Conservation (phyloP, 2,329 filamentous ascomycete species). For the Septoria linicola region DNA sequence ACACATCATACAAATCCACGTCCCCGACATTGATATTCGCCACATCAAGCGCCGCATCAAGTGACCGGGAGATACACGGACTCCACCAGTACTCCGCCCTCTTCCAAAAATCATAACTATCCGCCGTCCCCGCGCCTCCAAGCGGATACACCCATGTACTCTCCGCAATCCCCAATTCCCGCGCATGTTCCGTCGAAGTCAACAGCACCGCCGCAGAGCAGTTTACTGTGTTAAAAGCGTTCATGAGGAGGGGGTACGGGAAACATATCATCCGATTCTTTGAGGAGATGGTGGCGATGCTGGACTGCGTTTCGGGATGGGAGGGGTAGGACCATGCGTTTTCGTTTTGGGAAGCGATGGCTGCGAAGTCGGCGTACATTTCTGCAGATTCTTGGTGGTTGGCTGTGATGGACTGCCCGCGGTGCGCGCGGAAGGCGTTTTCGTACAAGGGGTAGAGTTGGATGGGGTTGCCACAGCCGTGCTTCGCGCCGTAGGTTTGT, state of each 20-base stretch:
- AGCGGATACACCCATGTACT: slow-evolving; percentile 64
- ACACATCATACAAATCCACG: slow-evolving; percentile 63
- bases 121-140: slow-evolving; percentile 62
- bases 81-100: slow-evolving; percentile 59
- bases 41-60: slow-evolving; percentile 54
- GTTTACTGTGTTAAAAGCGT: slow-evolving; percentile 69
- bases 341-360: slow-evolving; percentile 54
- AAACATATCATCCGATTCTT: slow-evolving; percentile 67
- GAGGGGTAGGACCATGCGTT: slow-evolving; percentile 60
- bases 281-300: slow-evolving; percentile 55
- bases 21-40: slow-evolving; percentile 52
- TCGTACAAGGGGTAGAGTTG: slow-evolving; percentile 69
- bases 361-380: slow-evolving; percentile 62
- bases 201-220: slow-evolving; percentile 61
- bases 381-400: slow-evolving; percentile 60
- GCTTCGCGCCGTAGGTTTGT: slow-evolving; percentile 56
- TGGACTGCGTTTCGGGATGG: slow-evolving; percentile 46
- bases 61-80: slow-evolving; percentile 57
- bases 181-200: slow-evolving; percentile 58
- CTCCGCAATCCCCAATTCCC: slow-evolving; percentile 54
- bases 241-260: slow-evolving; percentile 69
- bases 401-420: slow-evolving; percentile 53
- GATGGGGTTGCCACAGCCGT: slow-evolving; percentile 62
- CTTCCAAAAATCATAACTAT: slow-evolving; percentile 62
- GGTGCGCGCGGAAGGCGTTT: slow-evolving; percentile 60